Evolutionary conservation across 2,329 filamentous ascomycete species (phyloP), one percentile per base, ranked within the genome.

Genomic region (Arthrobotrys sinensis): DNA sequence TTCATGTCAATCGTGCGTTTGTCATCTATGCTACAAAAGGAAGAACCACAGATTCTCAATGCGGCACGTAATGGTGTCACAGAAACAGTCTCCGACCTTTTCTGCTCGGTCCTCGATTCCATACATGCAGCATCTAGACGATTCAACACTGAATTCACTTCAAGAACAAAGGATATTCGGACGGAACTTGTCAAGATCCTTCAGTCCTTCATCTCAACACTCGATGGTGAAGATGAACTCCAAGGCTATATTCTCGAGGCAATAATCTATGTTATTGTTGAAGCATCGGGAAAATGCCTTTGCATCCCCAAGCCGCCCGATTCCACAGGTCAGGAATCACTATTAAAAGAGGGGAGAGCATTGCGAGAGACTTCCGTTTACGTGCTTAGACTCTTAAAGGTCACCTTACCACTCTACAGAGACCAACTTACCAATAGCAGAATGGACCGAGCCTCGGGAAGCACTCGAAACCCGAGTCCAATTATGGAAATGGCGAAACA

Each of bases 311-410:
- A 38, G 19, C 12, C 19, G 1, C 1, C 28, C 6, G 45, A 28
- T n/a, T 14, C 24, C 3, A 12, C 32, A 32, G 38, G 36, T 19
- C 28, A 69, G 50, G 60, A 16, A 14, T 16, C 19, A 7, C 34
- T 63, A 19, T 21, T 36, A 14, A 40, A 43, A 10, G 68, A 76
- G 14, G 12, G 57, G 32, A 24, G 57, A 21, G 69, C 68, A 5
- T 32, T 77, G 14, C 66, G 80, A 43, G 81, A 81, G 24, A 80
- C 80, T 11, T 77, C 80, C 12, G 71, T 75, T 57, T 80, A 80
- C 68, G 62, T 81, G 24, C 67, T 81, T 10, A 77, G 77, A 38
- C 70, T 81, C 14, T 64, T 81, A n/a, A 79, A 81, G 45, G 48
- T 52, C 5, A 43, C 79, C 16, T 19, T 81, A 14, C 69, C 72